A percentile compares a stretch with the other conserved stretches of the same genome.
phyloP scores from a whole-genome alignment of 345 rosid species.

The Euphorbia lathyris region DNA sequence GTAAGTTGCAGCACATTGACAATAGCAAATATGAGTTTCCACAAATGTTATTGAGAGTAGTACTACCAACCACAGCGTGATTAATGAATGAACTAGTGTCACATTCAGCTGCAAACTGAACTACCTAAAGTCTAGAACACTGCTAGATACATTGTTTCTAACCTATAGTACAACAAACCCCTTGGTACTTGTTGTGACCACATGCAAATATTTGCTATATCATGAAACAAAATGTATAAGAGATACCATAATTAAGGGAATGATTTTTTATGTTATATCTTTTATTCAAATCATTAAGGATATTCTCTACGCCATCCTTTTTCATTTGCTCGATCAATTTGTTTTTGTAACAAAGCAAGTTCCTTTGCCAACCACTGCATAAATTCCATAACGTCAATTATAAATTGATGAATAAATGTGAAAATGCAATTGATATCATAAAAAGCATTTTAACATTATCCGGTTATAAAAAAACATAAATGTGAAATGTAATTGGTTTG shows the following conservation, averaged over 20 bases:
- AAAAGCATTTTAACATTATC: slow-evolving; percentile 7
- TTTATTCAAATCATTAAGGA: slow-evolving; percentile 42
- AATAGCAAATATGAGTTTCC: not conserved
- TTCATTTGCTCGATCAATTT: slow-evolving; percentile 71
- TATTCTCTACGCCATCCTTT: slow-evolving; percentile 97
- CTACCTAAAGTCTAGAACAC: not conserved
- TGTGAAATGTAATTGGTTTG: too few species aligned
- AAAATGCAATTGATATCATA: slow-evolving; percentile 8
- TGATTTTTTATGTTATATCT: not conserved
- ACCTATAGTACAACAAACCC: not conserved
- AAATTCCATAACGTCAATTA: slow-evolving; percentile 14
- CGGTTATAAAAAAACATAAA: too few species aligned
- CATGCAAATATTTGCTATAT: not conserved
- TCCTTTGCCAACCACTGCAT: slow-evolving; percentile 70
- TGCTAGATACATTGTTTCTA: not conserved
- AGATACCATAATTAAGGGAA: not conserved
- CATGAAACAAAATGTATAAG: not conserved
- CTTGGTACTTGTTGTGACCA: not conserved
- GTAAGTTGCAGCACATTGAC: not conserved
- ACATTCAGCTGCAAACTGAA: not conserved
- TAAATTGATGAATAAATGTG: slow-evolving; percentile 18
- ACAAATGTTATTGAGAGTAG: not conserved
- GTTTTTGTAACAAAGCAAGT: slow-evolving; percentile 51
- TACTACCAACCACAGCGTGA: not conserved
- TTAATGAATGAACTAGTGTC: not conserved